Base-by-base conservation (phyloP, 257 asterid species). In the Scutellaria baicalensis region DNA sequence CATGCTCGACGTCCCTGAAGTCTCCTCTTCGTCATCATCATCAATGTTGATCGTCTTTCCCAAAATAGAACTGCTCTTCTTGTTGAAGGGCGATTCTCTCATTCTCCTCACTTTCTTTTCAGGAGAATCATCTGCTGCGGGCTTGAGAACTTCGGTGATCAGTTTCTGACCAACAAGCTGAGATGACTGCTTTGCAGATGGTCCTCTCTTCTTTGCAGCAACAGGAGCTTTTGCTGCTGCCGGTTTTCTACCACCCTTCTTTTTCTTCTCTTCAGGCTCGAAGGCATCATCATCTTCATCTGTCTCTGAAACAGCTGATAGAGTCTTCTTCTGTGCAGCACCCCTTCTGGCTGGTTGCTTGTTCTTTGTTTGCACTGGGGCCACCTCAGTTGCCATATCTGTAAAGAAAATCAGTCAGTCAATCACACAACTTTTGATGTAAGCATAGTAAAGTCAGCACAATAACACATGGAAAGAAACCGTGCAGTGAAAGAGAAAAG, bases 21-120 rank as follows among this genome's bases (percentile, higher is more conserved):
- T 43, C 33, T 75, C 81, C 7, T 70, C 88, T 31, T 77, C 83
- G 12, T 68, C 89, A 11, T 74, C 85, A 9, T 73, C 80, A 9
- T 73, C 86, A 38, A 74, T 6, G 4, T 8, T 66, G 18, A 71
- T 51, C 3, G 81, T 50, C 66, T 76, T 83, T 60, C 88, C 92
- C 31, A 87, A 57, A 56, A 87, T 23, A 42, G 97, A 84, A 57
- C 95, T 85, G 74, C 97, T 91, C 74, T 94, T 91, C 90, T 92
- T 92, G 90, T 94, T 89, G 73, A 89, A 94, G 1, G 97, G 97
- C 5, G 99, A 94, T 6, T 76, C 84, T 68, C 99, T 88, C 93
- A 85, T 85, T 71, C 81, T 84, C 82, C 96, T 89, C 66, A 88
- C 93, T 72, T 89, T 94, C 74, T 77, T 92, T 47, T 87, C 96